Base-by-base conservation (phyloP, 441 rosid species). In the Breynia disticha region DNA sequence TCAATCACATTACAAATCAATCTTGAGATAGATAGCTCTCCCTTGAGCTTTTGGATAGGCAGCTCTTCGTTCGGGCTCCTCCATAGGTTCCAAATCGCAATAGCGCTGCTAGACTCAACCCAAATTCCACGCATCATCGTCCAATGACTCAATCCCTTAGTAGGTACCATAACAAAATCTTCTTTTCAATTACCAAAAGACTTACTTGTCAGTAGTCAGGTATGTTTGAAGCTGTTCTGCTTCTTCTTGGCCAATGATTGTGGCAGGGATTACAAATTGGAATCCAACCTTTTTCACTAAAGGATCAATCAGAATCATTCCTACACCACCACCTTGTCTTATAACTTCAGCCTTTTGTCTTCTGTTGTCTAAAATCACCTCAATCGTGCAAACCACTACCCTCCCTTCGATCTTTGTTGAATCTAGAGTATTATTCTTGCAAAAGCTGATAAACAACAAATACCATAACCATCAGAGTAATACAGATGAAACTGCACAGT, bases 371-470 rank as follows among this genome's bases (percentile, higher is more conserved):
- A 28, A 5, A 15, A 62, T 1, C 4, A 13, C 53, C 56, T 76
- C 78, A 45, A 60, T 19, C 12, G 55, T 52, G 72, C 81, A 76
- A 18, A 70, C 68, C 53, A 76, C 80, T n/a, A 74, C 70, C 72
- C 71, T 73, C 55, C 83, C 80, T 58, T 73, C 66, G 14, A 76
- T 72, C 55, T 64, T 56, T 18, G 58, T 39, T 41, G 63, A 58
- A 57, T 72, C 78, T 28, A 72, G 65, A 37, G 79, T 72, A 22
- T 64, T 73, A 50, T 72, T 65, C 65, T 72, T 67, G 78, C 83
- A 70, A 58, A 78, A 76, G 70, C 86, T 73, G 63, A 43, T n/a
- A 44, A 47, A 44, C n/a, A 17, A 20, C 24, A 21, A 41, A 18
- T 37, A 22, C 17, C 45, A 22, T 46, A 14, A 3, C 28, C 14